These are phyloP conservation scores for Daldinia loculata DNA, from an alignment of 495 filamentous ascomycete species.

Conservation along the genomic window DNA sequence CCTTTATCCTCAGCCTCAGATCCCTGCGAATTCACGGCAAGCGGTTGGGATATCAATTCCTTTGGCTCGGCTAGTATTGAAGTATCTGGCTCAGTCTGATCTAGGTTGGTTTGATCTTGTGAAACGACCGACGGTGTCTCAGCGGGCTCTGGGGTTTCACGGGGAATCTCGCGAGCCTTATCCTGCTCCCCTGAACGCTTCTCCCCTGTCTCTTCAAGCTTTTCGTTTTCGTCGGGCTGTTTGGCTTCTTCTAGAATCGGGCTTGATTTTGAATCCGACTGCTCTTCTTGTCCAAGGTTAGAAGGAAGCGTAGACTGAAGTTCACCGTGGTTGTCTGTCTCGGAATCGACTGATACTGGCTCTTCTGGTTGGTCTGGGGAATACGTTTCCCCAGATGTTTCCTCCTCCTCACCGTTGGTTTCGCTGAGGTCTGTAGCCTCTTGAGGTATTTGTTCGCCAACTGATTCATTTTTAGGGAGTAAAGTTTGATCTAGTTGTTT, in stretches of 20 bases:
- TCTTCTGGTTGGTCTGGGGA: neutral
- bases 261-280: neutral
- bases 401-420: neutral
- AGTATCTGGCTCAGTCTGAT: constrained; percentile 5
- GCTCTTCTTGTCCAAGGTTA: neutral
- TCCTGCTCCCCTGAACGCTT: neutral
- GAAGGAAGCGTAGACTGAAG: neutral
- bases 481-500: neutral
- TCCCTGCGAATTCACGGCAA: constrained; percentile 5
- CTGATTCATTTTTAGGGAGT: neutral
- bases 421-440: neutral
- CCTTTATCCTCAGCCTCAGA: constrained; percentile 36
- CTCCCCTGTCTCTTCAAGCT: neutral
- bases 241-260: neutral
- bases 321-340: neutral
- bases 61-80: constrained; percentile 8
- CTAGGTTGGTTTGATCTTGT: constrained; percentile 15
- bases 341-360: neutral
- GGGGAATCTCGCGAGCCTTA: neutral
- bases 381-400: neutral
- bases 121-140: neutral
- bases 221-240: neutral
- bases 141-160: neutral
- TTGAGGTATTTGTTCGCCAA: neutral
- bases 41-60: constrained; percentile 6